phyloP scores from a whole-genome alignment of 148 eudicot species.

The Rhododendron williamsianum region DNA sequence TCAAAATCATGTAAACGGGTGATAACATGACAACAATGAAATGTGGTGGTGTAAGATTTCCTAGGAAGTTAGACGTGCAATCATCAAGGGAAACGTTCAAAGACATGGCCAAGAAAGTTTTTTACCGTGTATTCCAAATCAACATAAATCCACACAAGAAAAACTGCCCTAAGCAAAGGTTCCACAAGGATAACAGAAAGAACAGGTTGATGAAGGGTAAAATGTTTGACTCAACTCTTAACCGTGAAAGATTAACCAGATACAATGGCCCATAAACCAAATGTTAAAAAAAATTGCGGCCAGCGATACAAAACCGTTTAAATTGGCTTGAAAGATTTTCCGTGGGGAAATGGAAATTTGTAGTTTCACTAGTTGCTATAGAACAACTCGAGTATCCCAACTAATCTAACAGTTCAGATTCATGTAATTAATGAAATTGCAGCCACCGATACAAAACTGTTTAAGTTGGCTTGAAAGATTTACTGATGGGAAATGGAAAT shows the following conservation, averaged over 20 bases:
- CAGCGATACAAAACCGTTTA: neutral
- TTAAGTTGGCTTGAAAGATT: neutral
- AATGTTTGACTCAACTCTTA: neutral
- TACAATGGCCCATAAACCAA: neutral
- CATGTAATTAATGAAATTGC: neutral
- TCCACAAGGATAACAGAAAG: neutral
- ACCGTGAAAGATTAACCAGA: neutral
- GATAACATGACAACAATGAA: neutral
- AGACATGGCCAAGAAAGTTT: neutral
- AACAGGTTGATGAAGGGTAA: neutral
- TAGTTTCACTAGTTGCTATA: neutral
- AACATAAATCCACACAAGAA: neutral
- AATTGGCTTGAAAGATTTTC: neutral
- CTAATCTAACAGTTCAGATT: neutral
- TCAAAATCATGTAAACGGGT: neutral
- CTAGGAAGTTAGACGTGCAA: neutral
- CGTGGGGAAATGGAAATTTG: no score
- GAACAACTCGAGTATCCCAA: neutral
- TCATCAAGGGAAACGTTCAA: neutral
- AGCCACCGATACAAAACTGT: neutral
- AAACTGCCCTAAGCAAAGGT: neutral
- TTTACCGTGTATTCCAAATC: neutral
- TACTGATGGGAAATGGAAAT: neutral
- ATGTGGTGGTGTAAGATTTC: neutral
- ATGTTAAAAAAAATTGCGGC: neutral